Conservation (phyloP, 2,329 filamentous ascomycete genomes). For the Fusarium lyarnte region DNA sequence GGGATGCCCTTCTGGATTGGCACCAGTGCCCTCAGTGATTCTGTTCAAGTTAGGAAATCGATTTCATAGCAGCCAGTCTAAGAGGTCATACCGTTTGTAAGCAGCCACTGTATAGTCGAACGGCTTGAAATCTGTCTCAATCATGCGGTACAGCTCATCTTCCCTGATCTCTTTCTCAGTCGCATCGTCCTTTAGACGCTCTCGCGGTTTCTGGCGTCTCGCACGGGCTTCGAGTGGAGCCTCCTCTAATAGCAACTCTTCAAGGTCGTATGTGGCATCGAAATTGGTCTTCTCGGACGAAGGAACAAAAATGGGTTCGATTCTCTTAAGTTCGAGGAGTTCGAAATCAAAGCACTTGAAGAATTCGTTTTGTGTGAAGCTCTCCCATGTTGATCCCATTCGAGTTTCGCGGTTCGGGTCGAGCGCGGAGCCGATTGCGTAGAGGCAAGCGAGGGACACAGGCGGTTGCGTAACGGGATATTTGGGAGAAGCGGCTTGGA, state of each 20-base stretch:
- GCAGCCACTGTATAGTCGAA: constrained; percentile 93
- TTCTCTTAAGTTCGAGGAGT: constrained; percentile 83
- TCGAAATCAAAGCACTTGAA: constrained; percentile 88
- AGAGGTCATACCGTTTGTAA: constrained; percentile 73
- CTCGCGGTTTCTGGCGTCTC: constrained; percentile 90
- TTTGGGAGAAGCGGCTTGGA: constrained; percentile 82
- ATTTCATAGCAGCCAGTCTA: not conserved
- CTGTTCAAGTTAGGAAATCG: constrained; percentile 44
- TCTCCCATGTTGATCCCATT: constrained; percentile 87
- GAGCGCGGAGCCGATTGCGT: constrained; percentile 85
- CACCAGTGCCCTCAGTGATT: constrained; percentile 48
- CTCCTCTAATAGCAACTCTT: constrained; percentile 92
- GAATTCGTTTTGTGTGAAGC: constrained; percentile 88
- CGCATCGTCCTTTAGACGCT: constrained; percentile 91
- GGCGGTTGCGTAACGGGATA: constrained; percentile 94
- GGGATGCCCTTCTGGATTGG: constrained; percentile 20
- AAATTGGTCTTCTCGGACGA: constrained; percentile 99
- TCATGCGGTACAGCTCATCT: constrained; percentile 92
- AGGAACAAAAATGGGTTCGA: constrained; percentile 90
- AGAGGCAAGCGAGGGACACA: constrained; percentile 86
- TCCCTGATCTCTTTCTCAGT: constrained; percentile 94
- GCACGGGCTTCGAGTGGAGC: constrained; percentile 93
- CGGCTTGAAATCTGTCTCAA: constrained; percentile 91
- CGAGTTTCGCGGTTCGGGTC: constrained; percentile 82
- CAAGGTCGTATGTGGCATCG: constrained; percentile 96